Evolutionary conservation across 2,329 filamentous ascomycete genomes (phyloP), one percentile per base, ranked within the genome.

Genomic region (Didymella sp.): DNA sequence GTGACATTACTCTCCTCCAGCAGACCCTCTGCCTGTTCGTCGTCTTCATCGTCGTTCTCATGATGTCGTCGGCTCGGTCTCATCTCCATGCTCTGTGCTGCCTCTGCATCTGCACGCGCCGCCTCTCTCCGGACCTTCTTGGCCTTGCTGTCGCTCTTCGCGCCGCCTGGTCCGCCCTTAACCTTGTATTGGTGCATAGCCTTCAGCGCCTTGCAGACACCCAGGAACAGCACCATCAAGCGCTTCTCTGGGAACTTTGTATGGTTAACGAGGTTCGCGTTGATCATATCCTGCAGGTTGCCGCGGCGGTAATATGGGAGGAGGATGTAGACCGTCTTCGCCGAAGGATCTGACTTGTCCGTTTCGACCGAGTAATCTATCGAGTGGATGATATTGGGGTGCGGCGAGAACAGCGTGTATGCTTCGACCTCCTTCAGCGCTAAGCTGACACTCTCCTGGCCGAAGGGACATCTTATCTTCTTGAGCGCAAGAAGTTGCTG

Each of bases 391-490:
- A 98, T 95, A 77, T 92, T 92, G 9, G 89, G 86, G 61, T 91
- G 86, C 65, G 89, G 87, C 52, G 87, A 82, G 80, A 99, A 99
- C 58, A 97, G 86, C 64, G 89, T 89, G 81, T 99, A 99, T 46
- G 95, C 94, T 77, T 98, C 94, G 60, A 98, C 95, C 81, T 99
- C 95, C 77, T 94, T 94, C 84, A 98, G 89, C 48, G 95, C 95
- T 75, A 91, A 92, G 65, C 92, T 88, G 57, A 99, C 94, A 24
- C 92, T 96, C 82, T 99, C 95, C 77, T 95, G 90, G 65, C 95
- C 95, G 73, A 99, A 98, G 4, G 95, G 94, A 82, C 95, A 99
- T 74, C 94, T 89, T 77, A 99, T 99, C 84, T 99, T 99, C 79
- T 99, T 99, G 60, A 98, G 87, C 17, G 95, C 95, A 77, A 96